Evolutionary conservation across 176 grass and related monocot species (phyloP), one percentile per base, ranked within the genome.

Genomic region (Puya raimondii): DNA sequence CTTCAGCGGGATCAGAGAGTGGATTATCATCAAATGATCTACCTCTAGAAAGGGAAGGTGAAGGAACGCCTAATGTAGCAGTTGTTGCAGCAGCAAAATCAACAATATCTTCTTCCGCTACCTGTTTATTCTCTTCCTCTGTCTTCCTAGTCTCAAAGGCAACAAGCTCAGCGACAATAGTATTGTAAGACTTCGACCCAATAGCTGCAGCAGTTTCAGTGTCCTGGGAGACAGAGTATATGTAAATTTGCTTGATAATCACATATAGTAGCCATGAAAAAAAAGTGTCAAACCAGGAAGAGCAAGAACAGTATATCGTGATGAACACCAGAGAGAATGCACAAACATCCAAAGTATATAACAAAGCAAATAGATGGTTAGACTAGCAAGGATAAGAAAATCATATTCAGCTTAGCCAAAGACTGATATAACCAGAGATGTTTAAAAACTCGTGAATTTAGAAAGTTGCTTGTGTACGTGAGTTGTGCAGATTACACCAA

Each of bases 111-210:
- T 85, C 87, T 64, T 91, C 87, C 23, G 70, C 70, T 58, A 80
- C 65, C 63, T 64, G 53, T 76, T 76, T 79, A 78, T 66, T 69
- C 65, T 87, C 75, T 84, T 78, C 67, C 68, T 80, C 76, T 76
- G 82, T 70, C 70, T 88, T 85, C 50, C 63, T 77, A 11, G 79
- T 66, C 61, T 97, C 88, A 72, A 70, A 89, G 49, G 86, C 80
- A 72, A 88, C 87, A 70, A 90, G 85, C 67, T 91, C 95, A 48
- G 80, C 81, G 71, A 84, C 90, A 84, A 94, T 80, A 70, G 70
- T 91, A 14, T 99, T 99, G 80, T 99, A 99, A 69, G 95, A 99
- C 79, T 84, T 90, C 14, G 90, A 84, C 70, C 85, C 90, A 76
- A 99, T 93, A 51, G 85, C 87, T 49, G 66, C 63, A 78, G 90